Evolutionary conservation across 2,329 filamentous ascomycete genomes (phyloP), one percentile per base, ranked within the genome.

Genomic region (Fusarium tricinctum): DNA sequence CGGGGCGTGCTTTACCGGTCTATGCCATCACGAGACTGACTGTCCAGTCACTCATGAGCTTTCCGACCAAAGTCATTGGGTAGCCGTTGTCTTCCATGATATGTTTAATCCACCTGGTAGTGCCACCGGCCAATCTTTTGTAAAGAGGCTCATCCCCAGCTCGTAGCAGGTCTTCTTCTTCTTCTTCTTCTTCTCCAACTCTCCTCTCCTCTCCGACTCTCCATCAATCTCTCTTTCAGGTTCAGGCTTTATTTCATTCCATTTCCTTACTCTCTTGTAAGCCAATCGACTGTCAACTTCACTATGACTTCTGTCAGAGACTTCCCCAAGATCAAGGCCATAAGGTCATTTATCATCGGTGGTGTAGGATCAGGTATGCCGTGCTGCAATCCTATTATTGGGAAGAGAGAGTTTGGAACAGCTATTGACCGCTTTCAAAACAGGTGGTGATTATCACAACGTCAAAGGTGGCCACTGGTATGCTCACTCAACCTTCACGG

Each of bases 391-490:
- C 8, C 14, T 20, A 46, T 15, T 17, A 28, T 35, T 5, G 33
- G 19, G 43, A 22, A 53, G 22, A 28, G 49, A 26, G 32, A 40
- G 17, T 10, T 9, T 32, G 23, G 14, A 17, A 20, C 17, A 20
- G 26, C 13, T 30, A 15, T 30, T 68, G 40, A 57, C 53, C 53
- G 61, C 42, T 51, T 38, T 14, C 23, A 19, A 35, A 46, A 80
- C 80, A 80, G 91, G 91, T 58, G 91, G 92, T 66, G 92, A 95
- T 78, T 97, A 97, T 79, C 94, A 97, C 85, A 97, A 97, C 85
- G 94, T 97, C 74, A 86, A 93, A 69, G 86, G 87, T 33, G 88
- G 88, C 22, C 89, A 91, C 74, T 91, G 89, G 89, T 90, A 80
- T 26, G 62, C 23, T 46, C 47, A 42, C 32, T 14, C 28, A 48